phyloP scores from a whole-genome alignment of 2,329 filamentous ascomycete genomes.

The Colletotrichum tanaceti region DNA sequence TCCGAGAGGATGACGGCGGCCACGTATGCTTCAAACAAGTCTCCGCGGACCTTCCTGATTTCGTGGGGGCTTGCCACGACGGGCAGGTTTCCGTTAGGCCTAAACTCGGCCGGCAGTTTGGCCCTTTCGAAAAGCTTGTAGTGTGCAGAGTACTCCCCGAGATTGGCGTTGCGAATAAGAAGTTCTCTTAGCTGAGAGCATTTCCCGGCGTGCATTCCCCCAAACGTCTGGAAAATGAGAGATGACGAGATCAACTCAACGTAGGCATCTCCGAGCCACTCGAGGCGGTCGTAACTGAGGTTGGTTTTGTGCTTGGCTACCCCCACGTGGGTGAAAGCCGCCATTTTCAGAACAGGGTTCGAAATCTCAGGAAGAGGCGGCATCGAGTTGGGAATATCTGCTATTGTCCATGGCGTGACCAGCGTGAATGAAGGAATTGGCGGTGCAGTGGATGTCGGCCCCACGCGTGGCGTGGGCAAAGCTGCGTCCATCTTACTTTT shows the following conservation, averaged over 20 bases:
- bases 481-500: background rate
- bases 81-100: slow-evolving; percentile 42
- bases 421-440: slow-evolving; percentile 36
- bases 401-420: slow-evolving; percentile 61
- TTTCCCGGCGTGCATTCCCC: slow-evolving; percentile 72
- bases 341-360: slow-evolving; percentile 68
- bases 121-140: slow-evolving; percentile 79
- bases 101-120: slow-evolving; percentile 63
- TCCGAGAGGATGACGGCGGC: slow-evolving; percentile 81
- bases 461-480: background rate
- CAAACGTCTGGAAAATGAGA: slow-evolving; percentile 80
- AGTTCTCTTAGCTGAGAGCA: slow-evolving; percentile 81
- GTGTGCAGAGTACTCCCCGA: slow-evolving; percentile 74
- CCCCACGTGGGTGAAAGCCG: slow-evolving; percentile 76
- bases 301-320: slow-evolving; percentile 51
- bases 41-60: slow-evolving; percentile 79
- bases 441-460: background rate
- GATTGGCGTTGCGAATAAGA: slow-evolving; percentile 82
- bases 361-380: slow-evolving; percentile 72
- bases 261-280: slow-evolving; percentile 91
- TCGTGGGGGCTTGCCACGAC: slow-evolving; percentile 56
- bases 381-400: slow-evolving; percentile 59
- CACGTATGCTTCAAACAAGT: slow-evolving; percentile 92
- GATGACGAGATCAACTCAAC: slow-evolving; percentile 81
- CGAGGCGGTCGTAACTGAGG: slow-evolving; percentile 81